Evolutionary conservation across 2,329 filamentous ascomycete species (phyloP), one percentile per base, ranked within the genome.

Genomic region (Cadophora malorum): DNA sequence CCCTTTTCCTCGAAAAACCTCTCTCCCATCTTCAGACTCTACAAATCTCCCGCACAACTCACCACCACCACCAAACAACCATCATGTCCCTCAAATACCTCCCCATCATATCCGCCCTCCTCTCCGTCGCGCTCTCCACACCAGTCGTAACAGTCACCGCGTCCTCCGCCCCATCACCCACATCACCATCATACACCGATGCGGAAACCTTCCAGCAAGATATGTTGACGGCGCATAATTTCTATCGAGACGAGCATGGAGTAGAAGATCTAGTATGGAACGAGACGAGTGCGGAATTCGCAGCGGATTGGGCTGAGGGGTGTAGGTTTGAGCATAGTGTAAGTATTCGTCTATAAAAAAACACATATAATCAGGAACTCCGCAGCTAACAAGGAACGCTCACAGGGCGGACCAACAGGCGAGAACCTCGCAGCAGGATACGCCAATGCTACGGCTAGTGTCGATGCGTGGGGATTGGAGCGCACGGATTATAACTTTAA

Each of bases 351-450:
- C 59, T 19, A 14, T 14, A 19, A 12, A 47, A 19, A 3, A 6
- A 28, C 28, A 3, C 28, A 3, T 28, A 28, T 5, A 28, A 28
- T 28, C 3, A 5, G 28, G 28, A 5, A 28, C 3, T 28, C 28
- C 28, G 3, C 28, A 28, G 28, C 28, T 28, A 28, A 28, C 28
- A n/a, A n/a, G n/a, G 28, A 3, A 45, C 19, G 3, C 9, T 16
- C 23, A 5, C 33, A 84, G 81, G 83, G 84, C 65, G 88, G 89
- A 0, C 86, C 89, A 0, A 89, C 88, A 70, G 91, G 91, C 74
- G 91, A 94, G 80, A 94, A 94, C 78, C 83, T 94, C 3, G 90
- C 90, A 8, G 82, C 88, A 4, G 91, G 90, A 4, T 93, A 88
- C 76, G 70, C 81, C 0, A 88, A 90, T 74, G 85, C 84, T 1